Conservation (phyloP, 2,329 filamentous ascomycete species). For the Gremmenia infestans region DNA sequence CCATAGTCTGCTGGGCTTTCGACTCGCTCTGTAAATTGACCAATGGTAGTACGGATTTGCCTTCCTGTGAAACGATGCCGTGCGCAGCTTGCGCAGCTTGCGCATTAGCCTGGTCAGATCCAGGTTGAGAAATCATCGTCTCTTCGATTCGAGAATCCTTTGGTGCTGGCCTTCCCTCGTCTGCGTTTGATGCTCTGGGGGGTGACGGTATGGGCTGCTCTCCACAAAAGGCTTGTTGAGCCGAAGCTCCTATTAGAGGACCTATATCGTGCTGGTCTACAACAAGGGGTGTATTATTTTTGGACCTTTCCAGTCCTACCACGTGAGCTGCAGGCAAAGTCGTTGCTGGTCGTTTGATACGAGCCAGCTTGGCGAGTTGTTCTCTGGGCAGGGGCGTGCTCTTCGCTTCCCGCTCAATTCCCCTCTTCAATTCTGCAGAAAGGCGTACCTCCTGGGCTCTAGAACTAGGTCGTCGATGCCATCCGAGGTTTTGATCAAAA, state of each 20-base stretch:
- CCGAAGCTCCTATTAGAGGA: background rate
- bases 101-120: background rate
- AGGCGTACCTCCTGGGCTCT: background rate
- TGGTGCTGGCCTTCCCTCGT: background rate
- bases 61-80: background rate
- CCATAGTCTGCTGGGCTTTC: background rate
- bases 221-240: background rate
- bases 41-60: background rate
- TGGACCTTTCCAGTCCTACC: background rate
- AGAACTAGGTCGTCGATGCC: conserved; percentile 9
- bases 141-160: background rate
- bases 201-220: background rate
- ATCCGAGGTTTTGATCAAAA: conserved; percentile 13
- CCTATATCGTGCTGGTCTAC: background rate
- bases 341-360: conserved; percentile 23
- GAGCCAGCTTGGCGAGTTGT: conserved; percentile 21
- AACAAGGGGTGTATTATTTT: background rate
- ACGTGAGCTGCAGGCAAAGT: conserved; percentile 13
- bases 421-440: background rate
- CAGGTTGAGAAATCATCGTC: background rate
- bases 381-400: conserved; percentile 15
- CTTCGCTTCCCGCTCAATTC: background rate
- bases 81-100: background rate
- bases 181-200: too few species aligned
- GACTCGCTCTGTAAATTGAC: background rate